Evolutionary conservation across 352 stramenopile species (phyloP).

Genomic region (Pythium rishiriense): DNA sequence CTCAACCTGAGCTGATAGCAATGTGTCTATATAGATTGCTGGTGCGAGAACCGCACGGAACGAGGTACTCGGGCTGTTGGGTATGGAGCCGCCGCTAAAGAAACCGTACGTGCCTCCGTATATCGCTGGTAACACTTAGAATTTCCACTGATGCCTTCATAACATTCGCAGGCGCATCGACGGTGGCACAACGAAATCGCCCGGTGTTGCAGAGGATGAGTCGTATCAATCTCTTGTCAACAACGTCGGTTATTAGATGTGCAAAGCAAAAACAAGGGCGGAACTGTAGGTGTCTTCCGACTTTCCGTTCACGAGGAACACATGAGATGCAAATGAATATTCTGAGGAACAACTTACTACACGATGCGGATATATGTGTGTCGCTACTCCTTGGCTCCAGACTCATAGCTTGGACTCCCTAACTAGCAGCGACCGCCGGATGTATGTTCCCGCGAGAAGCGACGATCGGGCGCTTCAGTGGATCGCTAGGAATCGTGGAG

Average conservation of each 20-base stretch:
- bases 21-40: constrained; percentile 38
- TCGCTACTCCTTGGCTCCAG: too few relatives aligned
- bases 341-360: too few relatives aligned
- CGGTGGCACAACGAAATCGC: constrained; percentile 6
- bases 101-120: constrained; percentile 42
- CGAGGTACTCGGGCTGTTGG: constrained; percentile 61
- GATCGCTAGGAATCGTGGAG: constrained; percentile 33
- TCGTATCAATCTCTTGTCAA: constrained; percentile 74
- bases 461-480: neutral
- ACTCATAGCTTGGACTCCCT: neutral
- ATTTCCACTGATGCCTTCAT: neutral
- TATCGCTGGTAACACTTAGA: neutral
- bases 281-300: too few relatives aligned
- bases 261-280: too few relatives aligned
- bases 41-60: constrained; percentile 56
- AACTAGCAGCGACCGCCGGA: constrained; percentile 10
- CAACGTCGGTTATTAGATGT: constrained; percentile 79
- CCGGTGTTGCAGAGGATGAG: constrained; percentile 1
- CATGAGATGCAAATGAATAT: neutral
- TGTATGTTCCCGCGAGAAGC: neutral
- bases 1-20: neutral
- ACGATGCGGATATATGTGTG: too few relatives aligned
- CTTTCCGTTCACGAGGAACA: neutral
- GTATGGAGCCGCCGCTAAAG: constrained; percentile 59
- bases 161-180: constrained; percentile 14